Conservation (phyloP, 1,139 yeast genomes). For the Hansenula sp. region DNA sequence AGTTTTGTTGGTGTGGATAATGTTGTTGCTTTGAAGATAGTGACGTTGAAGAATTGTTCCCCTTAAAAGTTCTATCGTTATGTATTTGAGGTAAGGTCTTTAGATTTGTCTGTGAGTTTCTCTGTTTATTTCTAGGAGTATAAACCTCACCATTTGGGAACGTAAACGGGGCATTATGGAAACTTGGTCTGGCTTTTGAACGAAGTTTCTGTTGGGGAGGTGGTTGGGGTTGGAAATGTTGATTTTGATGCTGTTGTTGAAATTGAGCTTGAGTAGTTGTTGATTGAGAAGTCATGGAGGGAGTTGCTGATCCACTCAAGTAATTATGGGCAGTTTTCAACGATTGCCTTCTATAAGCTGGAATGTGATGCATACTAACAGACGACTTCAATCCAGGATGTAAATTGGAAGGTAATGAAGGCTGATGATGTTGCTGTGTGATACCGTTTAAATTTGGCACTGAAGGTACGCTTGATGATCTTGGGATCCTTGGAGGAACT, state of each 20-base stretch:
- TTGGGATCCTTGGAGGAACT: not conserved
- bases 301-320: conserved; percentile 6
- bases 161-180: conserved; percentile 18
- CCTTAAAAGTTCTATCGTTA: not conserved
- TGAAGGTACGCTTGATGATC: conserved; percentile 8
- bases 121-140: conserved; percentile 23
- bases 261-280: conserved; percentile 1
- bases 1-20: conserved; percentile 1
- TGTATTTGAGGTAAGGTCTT: not conserved
- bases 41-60: not conserved
- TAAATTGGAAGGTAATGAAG: not conserved
- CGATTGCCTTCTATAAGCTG: conserved; percentile 9
- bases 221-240: conserved; percentile 3
- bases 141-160: conserved; percentile 27
- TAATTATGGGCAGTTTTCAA: conserved; percentile 8
- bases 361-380: conserved; percentile 7
- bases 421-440: not conserved
- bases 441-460: conserved; percentile 7
- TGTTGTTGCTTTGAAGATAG: not conserved
- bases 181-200: conserved; percentile 1
- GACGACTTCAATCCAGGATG: conserved; percentile 4
- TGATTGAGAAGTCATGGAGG: conserved; percentile 1
- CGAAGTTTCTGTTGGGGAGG: conserved; percentile 2
- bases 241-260: conserved; percentile 6
- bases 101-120: conserved; percentile 13